Percentiles rank a stretch among this genome's conserved stretches.
phyloP scores from a whole-genome alignment of 352 stramenopile species.

The Globisporangium cylindrosporum region DNA sequence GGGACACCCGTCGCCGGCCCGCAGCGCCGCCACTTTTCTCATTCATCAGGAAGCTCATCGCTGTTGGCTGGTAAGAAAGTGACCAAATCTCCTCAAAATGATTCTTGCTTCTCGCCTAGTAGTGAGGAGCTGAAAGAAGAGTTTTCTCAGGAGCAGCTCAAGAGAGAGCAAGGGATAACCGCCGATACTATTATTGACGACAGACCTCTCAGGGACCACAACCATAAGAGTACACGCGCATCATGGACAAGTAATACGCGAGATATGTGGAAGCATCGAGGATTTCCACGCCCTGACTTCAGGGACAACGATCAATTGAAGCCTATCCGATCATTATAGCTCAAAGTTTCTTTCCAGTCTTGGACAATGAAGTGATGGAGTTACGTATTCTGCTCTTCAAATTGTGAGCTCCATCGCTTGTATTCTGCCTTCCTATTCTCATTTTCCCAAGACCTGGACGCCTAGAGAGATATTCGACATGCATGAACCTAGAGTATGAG shows the following conservation, averaged over 20 bases:
- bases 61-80: too few species aligned
- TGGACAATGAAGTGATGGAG: neutral
- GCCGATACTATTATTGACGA: neutral
- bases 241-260: too few species aligned
- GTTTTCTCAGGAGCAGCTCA: neutral
- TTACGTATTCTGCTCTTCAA: too few species aligned
- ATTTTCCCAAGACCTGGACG: neutral
- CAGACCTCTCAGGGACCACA: too few species aligned
- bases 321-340: too few species aligned
- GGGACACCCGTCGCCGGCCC: conserved; percentile 23
- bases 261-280: too few species aligned
- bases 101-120: neutral
- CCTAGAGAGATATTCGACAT: neutral
- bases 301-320: too few species aligned
- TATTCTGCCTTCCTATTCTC: neutral
- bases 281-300: too few species aligned
- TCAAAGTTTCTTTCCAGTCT: neutral
- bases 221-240: too few species aligned
- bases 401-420: neutral
- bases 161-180: neutral
- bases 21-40: conserved; percentile 1
- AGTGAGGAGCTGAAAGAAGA: neutral
- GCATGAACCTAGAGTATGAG: neutral
- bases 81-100: neutral
- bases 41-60: conserved; percentile 20